These are phyloP conservation scores for Groenewaldozyma tartarivorans DNA, from an alignment of 805 yeast genomes.

Conservation along the genomic window DNA sequence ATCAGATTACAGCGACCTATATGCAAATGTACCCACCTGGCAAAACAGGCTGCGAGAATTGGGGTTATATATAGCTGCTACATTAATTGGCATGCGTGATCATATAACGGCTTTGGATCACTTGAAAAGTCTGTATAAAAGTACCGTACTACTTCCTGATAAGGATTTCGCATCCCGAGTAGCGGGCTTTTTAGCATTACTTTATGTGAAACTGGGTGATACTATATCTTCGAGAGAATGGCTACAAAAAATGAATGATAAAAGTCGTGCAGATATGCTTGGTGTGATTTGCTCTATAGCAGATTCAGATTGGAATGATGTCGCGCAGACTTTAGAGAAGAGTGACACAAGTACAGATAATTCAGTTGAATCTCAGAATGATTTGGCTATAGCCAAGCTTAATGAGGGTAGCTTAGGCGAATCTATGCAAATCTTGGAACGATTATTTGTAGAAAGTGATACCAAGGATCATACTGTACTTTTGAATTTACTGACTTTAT, in stretches of 20 bases:
- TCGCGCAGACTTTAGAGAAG: slow-evolving; percentile 5
- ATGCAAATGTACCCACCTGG: no score
- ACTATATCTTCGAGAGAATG: slow-evolving; percentile 23
- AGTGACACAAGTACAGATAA: not conserved
- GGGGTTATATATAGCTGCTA: slow-evolving; percentile 26
- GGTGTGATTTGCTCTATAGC: slow-evolving; percentile 18
- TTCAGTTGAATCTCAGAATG: slow-evolving; percentile 1
- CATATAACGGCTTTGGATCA: slow-evolving; percentile 25
- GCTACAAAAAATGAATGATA: slow-evolving; percentile 12
- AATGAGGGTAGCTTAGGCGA: slow-evolving; percentile 20
- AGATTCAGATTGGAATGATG: slow-evolving; percentile 20
- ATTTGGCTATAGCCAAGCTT: slow-evolving; percentile 16
- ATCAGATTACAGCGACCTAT: no score
- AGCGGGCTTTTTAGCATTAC: slow-evolving; percentile 16
- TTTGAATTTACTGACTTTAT: slow-evolving; percentile 21
- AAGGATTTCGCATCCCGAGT: slow-evolving; percentile 4
- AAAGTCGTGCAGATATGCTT: not conserved
- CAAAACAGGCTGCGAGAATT: slow-evolving; percentile 18
- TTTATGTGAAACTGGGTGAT: slow-evolving; percentile 22
- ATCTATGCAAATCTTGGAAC: slow-evolving; percentile 17
- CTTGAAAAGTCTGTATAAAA: slow-evolving; percentile 15
- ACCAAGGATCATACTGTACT: slow-evolving; percentile 9
- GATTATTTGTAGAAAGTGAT: slow-evolving; percentile 5
- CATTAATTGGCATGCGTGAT: slow-evolving; percentile 26
- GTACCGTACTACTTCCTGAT: slow-evolving; percentile 1